Evolutionary conservation across 2,329 filamentous ascomycete species (phyloP), one percentile per base, ranked within the genome.

Genomic region (Xylogone sp.): DNA sequence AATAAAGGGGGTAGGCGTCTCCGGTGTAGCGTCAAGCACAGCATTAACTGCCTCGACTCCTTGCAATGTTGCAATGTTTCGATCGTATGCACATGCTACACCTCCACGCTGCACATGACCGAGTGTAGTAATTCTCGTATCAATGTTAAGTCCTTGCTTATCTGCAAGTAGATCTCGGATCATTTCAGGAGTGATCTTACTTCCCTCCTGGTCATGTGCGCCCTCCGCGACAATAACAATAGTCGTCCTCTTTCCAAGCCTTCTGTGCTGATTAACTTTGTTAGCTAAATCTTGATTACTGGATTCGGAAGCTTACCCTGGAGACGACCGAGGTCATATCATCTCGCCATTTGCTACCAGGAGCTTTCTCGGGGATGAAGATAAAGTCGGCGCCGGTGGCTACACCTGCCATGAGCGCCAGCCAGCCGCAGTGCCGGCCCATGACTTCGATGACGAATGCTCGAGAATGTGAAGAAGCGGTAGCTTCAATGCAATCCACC

Each of bases 361-460:
- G 89, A 53, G 94, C 94, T 68, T 92, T 91, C 72, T 99, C 94
- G 0, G 94, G 94, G 58, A 97, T 93, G 70, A 99, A 97, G 62
- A 97, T 83, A 71, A 95, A 99, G 70, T 99, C 94, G 16, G 94
- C 92, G 46, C 93, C 94, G 1, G 90, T 96, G 53, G 90, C 92
- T 53, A 99, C 92, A 64, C 92, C 93, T 13, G 93, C 88, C 87
- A 97, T 97, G 55, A 99, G 79, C 42, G 94, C 94, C 56, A 99
- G 78, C 94, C 94, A 99, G 56, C 94, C 94, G 69, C 94, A 99
- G 72, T 99, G 93, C 53, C 94, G 82, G 46, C 94, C 94, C 94
- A 99, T 99, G 64, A 99, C 94, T 70, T 97, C 94, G 56, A 99
- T 88, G 52, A 99, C 92, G 70, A 99, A 99, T 39, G 94, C 94